Evolutionary conservation across 176 grass and related monocot species (phyloP).

Genomic region (Coix lacrymajobi): DNA sequence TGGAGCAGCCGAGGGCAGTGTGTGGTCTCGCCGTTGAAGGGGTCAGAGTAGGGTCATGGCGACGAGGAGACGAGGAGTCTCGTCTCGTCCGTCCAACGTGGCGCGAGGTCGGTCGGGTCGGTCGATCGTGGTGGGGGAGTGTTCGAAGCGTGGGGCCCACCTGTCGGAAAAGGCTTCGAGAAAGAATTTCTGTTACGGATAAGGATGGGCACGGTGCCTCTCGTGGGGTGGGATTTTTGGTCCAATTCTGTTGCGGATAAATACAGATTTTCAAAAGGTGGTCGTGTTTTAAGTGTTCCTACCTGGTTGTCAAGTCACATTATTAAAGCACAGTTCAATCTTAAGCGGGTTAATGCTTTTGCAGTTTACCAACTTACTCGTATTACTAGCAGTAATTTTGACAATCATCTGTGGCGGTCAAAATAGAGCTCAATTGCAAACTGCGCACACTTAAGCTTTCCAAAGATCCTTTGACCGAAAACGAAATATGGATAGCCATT

Average conservation of each 20-base stretch:
- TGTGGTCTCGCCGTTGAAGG: neutral
- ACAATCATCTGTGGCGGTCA: neutral
- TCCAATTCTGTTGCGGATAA: neutral
- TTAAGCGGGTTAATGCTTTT: neutral
- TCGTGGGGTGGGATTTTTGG: neutral
- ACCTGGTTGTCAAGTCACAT: neutral
- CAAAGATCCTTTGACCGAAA: neutral
- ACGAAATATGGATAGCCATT: neutral
- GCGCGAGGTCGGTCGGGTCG: neutral
- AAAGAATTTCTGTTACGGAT: slow-evolving; percentile 7
- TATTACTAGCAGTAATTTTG: neutral
- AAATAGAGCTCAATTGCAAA: neutral
- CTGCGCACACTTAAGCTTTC: neutral
- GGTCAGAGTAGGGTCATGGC: neutral
- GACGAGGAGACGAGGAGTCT: neutral
- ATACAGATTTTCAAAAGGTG: neutral
- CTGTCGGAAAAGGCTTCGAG: neutral
- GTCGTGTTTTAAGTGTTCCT: neutral
- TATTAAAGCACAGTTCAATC: neutral
- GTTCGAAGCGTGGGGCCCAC: neutral
- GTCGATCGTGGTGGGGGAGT: neutral
- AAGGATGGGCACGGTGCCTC: neutral
- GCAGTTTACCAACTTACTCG: too few relatives aligned
- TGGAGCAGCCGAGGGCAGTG: too few relatives aligned
- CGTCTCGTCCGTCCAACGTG: neutral